Percentiles rank a stretch among this genome's conserved stretches.
These are phyloP conservation scores for Fraxinus albicans DNA, from an alignment of 305 asterid species.

Conservation along the genomic window DNA sequence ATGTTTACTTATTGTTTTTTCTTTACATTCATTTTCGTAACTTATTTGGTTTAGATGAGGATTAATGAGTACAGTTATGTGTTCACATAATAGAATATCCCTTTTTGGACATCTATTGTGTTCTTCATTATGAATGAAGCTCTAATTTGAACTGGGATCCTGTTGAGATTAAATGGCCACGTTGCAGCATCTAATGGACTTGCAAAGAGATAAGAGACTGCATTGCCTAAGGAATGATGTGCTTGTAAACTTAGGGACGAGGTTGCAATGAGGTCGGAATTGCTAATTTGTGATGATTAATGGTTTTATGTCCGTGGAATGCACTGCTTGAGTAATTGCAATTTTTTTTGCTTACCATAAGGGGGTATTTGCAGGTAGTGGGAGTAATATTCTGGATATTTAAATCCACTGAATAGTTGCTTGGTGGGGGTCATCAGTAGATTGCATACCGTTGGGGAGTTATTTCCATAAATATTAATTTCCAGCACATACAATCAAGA, in stretches of 20 bases:
- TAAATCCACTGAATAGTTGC: not conserved
- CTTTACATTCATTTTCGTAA: not conserved
- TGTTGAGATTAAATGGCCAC: not conserved
- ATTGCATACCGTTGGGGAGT: not conserved
- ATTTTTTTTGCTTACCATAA: not conserved
- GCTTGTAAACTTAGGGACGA: not conserved
- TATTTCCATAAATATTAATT: not conserved
- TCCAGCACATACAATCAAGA: not conserved
- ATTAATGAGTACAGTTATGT: not conserved
- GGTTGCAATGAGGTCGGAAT: not conserved
- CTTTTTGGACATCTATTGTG: not conserved
- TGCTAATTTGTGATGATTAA: not conserved
- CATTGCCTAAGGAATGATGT: not conserved
- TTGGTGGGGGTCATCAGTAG: not conserved
- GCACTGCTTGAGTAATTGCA: not conserved
- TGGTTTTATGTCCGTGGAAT: not conserved
- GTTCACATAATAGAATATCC: not conserved
- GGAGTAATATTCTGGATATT: not conserved
- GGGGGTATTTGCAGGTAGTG: not conserved
- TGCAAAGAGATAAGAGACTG: not conserved
- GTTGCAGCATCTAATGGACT: not conserved
- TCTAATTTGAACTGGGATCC: not conserved
- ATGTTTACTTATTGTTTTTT: not conserved
- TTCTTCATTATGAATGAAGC: not conserved
- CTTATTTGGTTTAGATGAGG: not conserved